Evolutionary conservation across 495 filamentous ascomycete species (phyloP), one percentile per base, ranked within the genome.

Genomic region (Niebla homalea): DNA sequence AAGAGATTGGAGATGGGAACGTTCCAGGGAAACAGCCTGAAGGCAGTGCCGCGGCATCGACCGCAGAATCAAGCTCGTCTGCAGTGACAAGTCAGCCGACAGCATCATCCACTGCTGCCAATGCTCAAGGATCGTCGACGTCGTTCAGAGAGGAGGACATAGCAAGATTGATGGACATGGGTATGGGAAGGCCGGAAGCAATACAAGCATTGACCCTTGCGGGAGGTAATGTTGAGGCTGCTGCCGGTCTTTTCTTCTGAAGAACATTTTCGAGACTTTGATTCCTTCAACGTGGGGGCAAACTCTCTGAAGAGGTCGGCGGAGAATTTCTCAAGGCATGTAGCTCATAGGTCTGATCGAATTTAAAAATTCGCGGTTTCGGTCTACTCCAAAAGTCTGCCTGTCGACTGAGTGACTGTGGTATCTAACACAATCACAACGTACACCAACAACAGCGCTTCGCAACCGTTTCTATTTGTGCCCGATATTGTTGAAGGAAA

Each of bases 151-250:
- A 72, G 23, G 79, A 79, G 54, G 67, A 75, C 39, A 77, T 90
- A 41, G 75, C 81, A 37, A 82, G 81, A 54, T 73, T 98, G 43
- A 78, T 82, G 38, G 78, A 81, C 19, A 70, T 98, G 36, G 92
- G 92, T 0, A 87, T 93, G 61, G 75, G 76, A 10, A 80, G 81
- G 48, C 78, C 84, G 35, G 72, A 87, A 52, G 90, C 88, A 1
- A 73, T 90, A 51, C 78, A 78, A 41, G 89, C 89, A 1, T 67
- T 98, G 52, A 80, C 89, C 57, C 81, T 82, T 20, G 86, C 87
- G 15, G 80, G 79, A 19, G 92, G 92, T 6, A 85, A 97, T 62
- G 74, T 96, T 26, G 83, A 96, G 45, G 75, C 80, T 48, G 92
- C 92, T 18, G 89, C 90, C 46, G 82, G 85, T 39, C 75, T 96